Percentiles rank a stretch among this genome's conserved stretches.
Conservation (phyloP, 164 flowering plant genomes). For the Saururus chinensis region DNA sequence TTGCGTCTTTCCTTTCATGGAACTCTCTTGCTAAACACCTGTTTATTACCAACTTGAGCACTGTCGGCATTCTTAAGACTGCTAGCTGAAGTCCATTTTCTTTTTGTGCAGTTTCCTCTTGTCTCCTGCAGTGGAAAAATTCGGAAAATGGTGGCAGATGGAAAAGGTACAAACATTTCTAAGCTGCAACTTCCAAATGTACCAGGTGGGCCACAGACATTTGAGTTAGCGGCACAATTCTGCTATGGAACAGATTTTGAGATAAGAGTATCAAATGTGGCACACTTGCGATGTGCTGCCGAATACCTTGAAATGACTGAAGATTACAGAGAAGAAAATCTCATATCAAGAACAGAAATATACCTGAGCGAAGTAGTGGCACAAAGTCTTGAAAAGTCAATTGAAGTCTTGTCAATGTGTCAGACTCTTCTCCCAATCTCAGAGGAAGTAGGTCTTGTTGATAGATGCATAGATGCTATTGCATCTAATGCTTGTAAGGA, state of each 20-base stretch:
- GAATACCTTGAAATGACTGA: slow-evolving; percentile 73
- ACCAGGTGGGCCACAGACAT: slow-evolving; percentile 53
- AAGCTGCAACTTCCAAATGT: slow-evolving; percentile 40
- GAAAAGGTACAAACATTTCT: slow-evolving; percentile 27
- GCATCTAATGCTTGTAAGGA: slow-evolving; percentile 56
- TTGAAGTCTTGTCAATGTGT: slow-evolving; percentile 45
- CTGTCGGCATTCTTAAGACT: background rate
- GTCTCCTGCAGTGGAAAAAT: slow-evolving; percentile 55
- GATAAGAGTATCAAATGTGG: slow-evolving; percentile 48
- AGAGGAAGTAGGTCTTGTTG: slow-evolving; percentile 40
- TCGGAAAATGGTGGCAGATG: slow-evolving; percentile 46
- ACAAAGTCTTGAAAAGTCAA: slow-evolving; percentile 42
- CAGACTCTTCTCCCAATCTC: slow-evolving; percentile 31
- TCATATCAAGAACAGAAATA: slow-evolving; percentile 38
- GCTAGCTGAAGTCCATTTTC: background rate
- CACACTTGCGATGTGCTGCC: slow-evolving; percentile 52
- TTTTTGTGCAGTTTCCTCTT: slow-evolving; percentile 42
- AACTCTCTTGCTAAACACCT: no score
- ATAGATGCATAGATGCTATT: slow-evolving; percentile 49
- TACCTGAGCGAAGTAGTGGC: slow-evolving; percentile 43
- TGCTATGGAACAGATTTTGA: slow-evolving; percentile 69
- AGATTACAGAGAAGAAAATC: slow-evolving; percentile 52
- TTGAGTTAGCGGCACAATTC: slow-evolving; percentile 58
- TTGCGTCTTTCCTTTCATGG: no score
- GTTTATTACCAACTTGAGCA: no score